Evolutionary conservation across 2,329 filamentous ascomycete genomes (phyloP).

Genomic region (Scedosporium boydii): DNA sequence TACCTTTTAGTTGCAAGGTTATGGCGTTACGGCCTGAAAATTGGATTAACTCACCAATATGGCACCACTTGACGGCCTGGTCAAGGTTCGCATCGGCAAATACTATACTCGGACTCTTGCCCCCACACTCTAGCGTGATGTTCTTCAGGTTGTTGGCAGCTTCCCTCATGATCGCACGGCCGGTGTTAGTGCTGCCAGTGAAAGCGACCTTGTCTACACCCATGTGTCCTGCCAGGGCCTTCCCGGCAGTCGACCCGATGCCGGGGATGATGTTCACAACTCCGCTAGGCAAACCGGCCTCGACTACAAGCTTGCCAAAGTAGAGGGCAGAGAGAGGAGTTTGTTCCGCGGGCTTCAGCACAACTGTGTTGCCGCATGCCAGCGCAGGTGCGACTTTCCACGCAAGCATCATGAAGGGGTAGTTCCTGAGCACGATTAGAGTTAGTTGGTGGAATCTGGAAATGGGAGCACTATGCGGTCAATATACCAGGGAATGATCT

Average conservation of each 20-base stretch:
- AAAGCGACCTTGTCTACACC: conserved; percentile 50
- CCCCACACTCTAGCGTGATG: conserved; percentile 34
- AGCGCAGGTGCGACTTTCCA: neutral
- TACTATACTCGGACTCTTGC: conserved; percentile 40
- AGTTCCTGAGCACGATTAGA: conserved; percentile 28
- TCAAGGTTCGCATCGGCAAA: conserved; percentile 53
- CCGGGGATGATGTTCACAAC: conserved; percentile 8
- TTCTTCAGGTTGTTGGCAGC: conserved; percentile 36
- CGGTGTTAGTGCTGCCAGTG: conserved; percentile 59
- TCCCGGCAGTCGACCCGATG: conserved; percentile 1
- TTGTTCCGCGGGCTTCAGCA: neutral
- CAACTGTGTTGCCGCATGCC: too few species aligned
- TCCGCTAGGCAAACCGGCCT: conserved; percentile 8
- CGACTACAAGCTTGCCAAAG: conserved; percentile 4
- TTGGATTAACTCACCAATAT: conserved; percentile 27
- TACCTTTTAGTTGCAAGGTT: neutral
- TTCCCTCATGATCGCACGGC: conserved; percentile 51
- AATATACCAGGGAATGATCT: conserved; percentile 48
- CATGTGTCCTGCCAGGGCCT: conserved; percentile 6
- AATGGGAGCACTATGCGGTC: neutral
- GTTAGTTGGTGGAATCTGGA: neutral
- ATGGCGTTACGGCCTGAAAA: neutral
- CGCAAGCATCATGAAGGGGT: neutral
- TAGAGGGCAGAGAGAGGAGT: too few species aligned
- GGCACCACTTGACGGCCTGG: conserved; percentile 46